These are phyloP conservation scores for Fusarium annulatum DNA, from an alignment of 2,329 filamentous ascomycete species.

Conservation along the genomic window DNA sequence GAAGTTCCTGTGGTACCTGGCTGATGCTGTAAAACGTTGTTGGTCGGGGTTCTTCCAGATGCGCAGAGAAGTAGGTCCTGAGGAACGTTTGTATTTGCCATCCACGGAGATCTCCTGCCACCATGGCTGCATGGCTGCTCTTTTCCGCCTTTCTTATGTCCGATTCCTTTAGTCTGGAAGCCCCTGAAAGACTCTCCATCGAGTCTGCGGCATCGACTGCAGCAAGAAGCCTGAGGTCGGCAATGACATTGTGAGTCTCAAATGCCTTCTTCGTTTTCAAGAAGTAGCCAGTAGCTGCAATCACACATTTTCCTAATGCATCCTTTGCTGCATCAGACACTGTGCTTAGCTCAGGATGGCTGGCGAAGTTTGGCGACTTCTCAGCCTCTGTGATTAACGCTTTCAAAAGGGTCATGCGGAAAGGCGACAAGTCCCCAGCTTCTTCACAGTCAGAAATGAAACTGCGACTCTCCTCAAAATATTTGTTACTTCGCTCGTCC, in stretches of 20 bases:
- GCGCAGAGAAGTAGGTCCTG: constrained; percentile 50
- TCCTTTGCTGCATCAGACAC: constrained; percentile 43
- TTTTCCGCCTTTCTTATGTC: constrained; percentile 52
- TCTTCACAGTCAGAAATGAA: constrained; percentile 44
- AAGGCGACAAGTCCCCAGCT: constrained; percentile 42
- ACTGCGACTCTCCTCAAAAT: constrained; percentile 48
- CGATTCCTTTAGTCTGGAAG: constrained; percentile 45
- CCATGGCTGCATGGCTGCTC: constrained; percentile 49
- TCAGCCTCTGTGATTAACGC: constrained; percentile 46
- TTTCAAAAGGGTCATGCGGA: constrained; percentile 52
- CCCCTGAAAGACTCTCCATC: constrained; percentile 36
- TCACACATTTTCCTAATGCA: constrained; percentile 44
- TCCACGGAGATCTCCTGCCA: constrained; percentile 52
- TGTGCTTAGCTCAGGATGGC: constrained; percentile 38
- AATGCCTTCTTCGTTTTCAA: constrained; percentile 48
- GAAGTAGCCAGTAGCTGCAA: constrained; percentile 43
- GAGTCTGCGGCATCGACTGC: constrained; percentile 48
- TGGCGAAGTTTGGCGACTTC: constrained; percentile 43
- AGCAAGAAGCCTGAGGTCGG: constrained; percentile 47
- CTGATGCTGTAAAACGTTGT: constrained; percentile 49
- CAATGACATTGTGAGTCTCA: constrained; percentile 32
- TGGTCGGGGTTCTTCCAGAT: constrained; percentile 48
- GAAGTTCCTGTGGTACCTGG: constrained; percentile 44
- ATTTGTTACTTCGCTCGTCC: constrained; percentile 56
- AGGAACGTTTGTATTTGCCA: constrained; percentile 62